Conservation (phyloP, 345 rosid genomes). For the Pistacia vera region DNA sequence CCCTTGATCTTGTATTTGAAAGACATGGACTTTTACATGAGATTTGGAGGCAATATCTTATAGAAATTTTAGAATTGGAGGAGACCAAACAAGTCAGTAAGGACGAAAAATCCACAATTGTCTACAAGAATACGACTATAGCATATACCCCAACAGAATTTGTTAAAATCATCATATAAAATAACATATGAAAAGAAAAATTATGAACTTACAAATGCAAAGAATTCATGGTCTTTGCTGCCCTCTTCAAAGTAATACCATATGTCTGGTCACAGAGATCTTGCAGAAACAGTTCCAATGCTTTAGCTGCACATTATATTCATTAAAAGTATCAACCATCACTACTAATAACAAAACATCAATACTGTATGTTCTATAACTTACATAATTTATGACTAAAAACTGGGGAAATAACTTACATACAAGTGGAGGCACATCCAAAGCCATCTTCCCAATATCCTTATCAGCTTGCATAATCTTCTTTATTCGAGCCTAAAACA, state of each 20-base stretch:
- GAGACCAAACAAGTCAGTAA: background rate
- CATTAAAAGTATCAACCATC: slow-evolving; percentile 1
- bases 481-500: slow-evolving; percentile 63
- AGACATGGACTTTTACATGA: no score
- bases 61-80: background rate
- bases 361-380: background rate
- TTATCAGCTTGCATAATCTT: slow-evolving; percentile 88
- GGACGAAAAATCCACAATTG: background rate
- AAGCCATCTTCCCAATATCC: slow-evolving; percentile 77
- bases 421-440: slow-evolving; percentile 81
- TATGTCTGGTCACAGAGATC: slow-evolving; percentile 76
- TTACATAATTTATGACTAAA: background rate
- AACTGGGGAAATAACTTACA: slow-evolving; percentile 47
- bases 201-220: slow-evolving; percentile 53
- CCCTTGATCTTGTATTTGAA: no score
- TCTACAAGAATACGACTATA: background rate
- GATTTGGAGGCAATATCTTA: background rate
- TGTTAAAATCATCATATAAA: background rate
- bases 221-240: slow-evolving; percentile 61
- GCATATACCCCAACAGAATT: background rate
- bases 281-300: slow-evolving; percentile 69
- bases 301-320: slow-evolving; percentile 55
- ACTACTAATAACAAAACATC: background rate
- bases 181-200: background rate
- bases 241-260: slow-evolving; percentile 52